Evolutionary conservation across 495 filamentous ascomycete species (phyloP).

Genomic region (Neurospora intermedia): DNA sequence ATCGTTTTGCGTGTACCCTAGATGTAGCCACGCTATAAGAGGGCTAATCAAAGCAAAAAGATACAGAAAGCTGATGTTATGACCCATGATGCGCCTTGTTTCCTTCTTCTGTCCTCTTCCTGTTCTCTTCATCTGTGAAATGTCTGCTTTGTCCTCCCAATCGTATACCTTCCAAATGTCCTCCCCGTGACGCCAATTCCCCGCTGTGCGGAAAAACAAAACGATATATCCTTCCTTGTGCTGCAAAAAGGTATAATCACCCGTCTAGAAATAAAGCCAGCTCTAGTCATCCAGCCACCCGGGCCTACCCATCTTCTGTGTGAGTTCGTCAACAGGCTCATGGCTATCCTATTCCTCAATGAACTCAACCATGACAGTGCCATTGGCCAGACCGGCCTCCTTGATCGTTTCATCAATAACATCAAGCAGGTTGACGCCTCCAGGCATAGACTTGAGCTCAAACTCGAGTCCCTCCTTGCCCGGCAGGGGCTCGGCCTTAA

Average conservation of each 20-base stretch:
- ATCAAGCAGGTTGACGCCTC: slow-evolving; percentile 75
- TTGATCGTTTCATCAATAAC: slow-evolving; percentile 59
- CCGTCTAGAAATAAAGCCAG: not conserved
- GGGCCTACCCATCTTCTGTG: not conserved
- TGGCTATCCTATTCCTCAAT: slow-evolving; percentile 43
- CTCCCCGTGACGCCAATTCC: not conserved
- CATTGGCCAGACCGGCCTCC: slow-evolving; percentile 80
- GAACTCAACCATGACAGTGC: slow-evolving; percentile 87
- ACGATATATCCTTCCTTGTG: not conserved
- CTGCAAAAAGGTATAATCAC: not conserved
- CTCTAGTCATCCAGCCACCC: not conserved
- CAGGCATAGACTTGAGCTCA: slow-evolving; percentile 60
- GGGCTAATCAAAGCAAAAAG: not conserved
- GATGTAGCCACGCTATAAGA: not conserved
- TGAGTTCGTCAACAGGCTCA: not conserved
- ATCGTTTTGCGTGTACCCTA: not conserved
- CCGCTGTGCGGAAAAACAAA: not conserved
- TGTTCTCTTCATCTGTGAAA: not conserved
- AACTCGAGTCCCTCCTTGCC: slow-evolving; percentile 70
- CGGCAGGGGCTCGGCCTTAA: slow-evolving; percentile 71
- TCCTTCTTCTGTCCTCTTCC: not conserved
- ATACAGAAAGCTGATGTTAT: not conserved
- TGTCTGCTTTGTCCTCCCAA: not conserved
- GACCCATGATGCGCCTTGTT: not conserved
- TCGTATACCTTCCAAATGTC: not conserved